phyloP scores from a whole-genome alignment of 2,329 filamentous ascomycete species.

The Stagonosporopsis tanaceti region DNA sequence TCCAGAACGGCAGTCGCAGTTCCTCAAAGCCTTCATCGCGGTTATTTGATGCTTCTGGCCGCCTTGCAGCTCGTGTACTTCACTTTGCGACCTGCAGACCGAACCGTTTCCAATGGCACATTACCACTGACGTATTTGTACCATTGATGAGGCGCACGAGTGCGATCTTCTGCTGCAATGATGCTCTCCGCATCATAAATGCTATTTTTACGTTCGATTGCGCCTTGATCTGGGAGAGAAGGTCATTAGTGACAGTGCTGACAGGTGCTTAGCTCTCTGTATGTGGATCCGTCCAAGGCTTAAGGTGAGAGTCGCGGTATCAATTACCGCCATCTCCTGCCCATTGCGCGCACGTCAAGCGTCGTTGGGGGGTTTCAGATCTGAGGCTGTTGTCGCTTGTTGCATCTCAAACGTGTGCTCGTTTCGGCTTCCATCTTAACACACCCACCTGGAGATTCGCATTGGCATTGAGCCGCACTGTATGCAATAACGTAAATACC shows the following conservation, averaged over 20 bases:
- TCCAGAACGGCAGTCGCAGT: neutral
- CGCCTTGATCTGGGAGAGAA: neutral
- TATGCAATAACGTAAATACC: neutral
- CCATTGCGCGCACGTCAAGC: neutral
- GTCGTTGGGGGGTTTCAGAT: conserved; percentile 12
- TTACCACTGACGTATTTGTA: neutral
- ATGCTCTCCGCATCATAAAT: neutral
- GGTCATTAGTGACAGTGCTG: neutral
- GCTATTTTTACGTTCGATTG: neutral
- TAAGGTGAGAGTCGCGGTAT: neutral
- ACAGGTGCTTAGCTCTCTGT: conserved; percentile 2
- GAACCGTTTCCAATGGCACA: neutral
- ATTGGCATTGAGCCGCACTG: conserved; percentile 12
- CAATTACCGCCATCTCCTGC: neutral
- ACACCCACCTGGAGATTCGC: conserved; percentile 1
- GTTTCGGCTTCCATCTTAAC: conserved; percentile 13
- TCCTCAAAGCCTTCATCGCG: too few species aligned
- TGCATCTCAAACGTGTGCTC: conserved; percentile 8
- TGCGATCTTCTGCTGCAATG: neutral
- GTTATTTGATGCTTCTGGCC: too few species aligned
- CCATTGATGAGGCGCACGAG: neutral
- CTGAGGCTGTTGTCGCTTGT: conserved; percentile 2
- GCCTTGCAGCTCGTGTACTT: too few species aligned
- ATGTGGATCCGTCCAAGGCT: neutral
- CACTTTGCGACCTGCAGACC: too few species aligned